Evolutionary conservation across 768 basidiomycete genomes (phyloP).

Genomic region (Amanita pallidorosea): DNA sequence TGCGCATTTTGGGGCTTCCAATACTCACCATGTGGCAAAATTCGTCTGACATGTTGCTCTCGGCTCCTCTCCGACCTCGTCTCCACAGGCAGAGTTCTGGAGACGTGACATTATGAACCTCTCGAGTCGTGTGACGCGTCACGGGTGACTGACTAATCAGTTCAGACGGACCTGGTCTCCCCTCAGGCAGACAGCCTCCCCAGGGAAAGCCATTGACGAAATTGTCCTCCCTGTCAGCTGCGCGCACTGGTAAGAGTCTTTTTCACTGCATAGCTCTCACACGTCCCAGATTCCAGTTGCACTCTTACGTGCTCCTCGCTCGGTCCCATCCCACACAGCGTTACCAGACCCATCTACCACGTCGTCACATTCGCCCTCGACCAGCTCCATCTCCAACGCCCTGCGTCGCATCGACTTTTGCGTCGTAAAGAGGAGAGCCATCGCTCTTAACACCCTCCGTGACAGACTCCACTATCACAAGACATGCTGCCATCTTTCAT

Average conservation of each 20-base stretch:
- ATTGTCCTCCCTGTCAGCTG: conserved; percentile 69
- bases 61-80: too few relatives aligned
- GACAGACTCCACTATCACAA: conserved; percentile 54
- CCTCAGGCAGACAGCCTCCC: conserved; percentile 56
- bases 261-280: too few relatives aligned
- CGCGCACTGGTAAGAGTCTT: conserved; percentile 35
- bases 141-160: too few relatives aligned
- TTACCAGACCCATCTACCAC: conserved; percentile 71
- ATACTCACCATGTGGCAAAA: too few relatives aligned
- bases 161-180: conserved; percentile 44
- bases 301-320: conserved; percentile 72
- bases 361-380: conserved; percentile 78
- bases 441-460: conserved; percentile 55
- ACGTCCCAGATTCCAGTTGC: too few relatives aligned
- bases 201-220: conserved; percentile 64
- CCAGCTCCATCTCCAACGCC: conserved; percentile 53
- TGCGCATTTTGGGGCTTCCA: too few relatives aligned
- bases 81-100: too few relatives aligned
- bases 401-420: conserved; percentile 49
- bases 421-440: conserved; percentile 55
- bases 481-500: conserved; percentile 22
- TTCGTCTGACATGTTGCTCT: too few relatives aligned
- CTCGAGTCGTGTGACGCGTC: too few relatives aligned
- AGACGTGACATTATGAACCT: too few relatives aligned
- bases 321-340: conserved; percentile 47